Evolutionary conservation across 2,329 filamentous ascomycete genomes (phyloP), one percentile per base, ranked within the genome.

Genomic region (Alternaria burnsii): DNA sequence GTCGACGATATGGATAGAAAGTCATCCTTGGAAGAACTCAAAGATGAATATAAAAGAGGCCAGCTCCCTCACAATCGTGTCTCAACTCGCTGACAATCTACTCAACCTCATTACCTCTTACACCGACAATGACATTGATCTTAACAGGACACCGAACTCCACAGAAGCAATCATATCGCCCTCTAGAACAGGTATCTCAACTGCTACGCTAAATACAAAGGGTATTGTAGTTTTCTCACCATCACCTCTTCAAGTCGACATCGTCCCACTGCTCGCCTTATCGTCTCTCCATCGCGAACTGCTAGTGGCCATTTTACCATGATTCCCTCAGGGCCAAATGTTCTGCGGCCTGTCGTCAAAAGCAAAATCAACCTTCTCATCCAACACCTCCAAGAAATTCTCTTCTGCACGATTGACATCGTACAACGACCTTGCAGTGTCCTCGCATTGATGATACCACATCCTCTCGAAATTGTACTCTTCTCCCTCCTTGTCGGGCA

Each of bases 391-490:
- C 58, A 76, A 55, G 44, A 68, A 76, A 52, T 75, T 71, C 36
- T 61, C 70, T 51, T 38, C 56, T 34, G 47, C 54, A 28, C 53
- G 58, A 47, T 62, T 63, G 51, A 70, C 38, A 12, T 52, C 58
- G n/a, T 57, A 55, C 14, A 67, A 30, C 12, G 58, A 61, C 34
- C 63, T 59, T 24, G 59, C 53, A 18, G 47, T 68, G 66, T 65
- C 66, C 58, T 75, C 71, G 59, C 71, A 72, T 41, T 66, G 53
- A 5, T 55, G 43, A 59, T 74, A 76, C 72, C 72, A 77, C 44
- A 46, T 48, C 38, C 74, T 64, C 62, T 77, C 75, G 40, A 70
- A 76, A 24, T 76, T 76, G 22, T 43, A 65, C 10, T 70, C 54
- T 32, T 67, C 47, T 6, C n/a, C 47, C 10, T 54, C 41, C 5